A percentile compares a stretch with the other conserved stretches of the same genome.
Conservation (phyloP, 192 early-diverging fungal species). For the Entomortierella beljakovae region DNA sequence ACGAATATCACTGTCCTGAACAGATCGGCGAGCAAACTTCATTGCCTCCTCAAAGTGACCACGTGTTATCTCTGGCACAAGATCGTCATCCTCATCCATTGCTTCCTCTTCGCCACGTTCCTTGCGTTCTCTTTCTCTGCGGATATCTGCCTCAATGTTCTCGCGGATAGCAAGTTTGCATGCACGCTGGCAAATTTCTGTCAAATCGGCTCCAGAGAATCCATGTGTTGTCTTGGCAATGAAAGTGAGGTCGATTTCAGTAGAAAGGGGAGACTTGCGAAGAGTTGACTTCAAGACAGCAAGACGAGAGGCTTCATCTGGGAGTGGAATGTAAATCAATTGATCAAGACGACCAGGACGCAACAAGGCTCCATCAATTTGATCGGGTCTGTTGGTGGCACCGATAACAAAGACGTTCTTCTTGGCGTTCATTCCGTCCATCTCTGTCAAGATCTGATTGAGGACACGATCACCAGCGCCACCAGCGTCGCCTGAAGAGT, state of each 20-base stretch:
- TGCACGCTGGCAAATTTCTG: slow-evolving; percentile 98
- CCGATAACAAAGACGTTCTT: slow-evolving; percentile 99
- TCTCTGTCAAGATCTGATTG: slow-evolving; percentile 99
- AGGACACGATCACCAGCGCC: slow-evolving; percentile 98
- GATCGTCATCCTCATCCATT: slow-evolving; percentile 87
- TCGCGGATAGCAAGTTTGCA: slow-evolving; percentile 98
- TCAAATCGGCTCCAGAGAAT: slow-evolving; percentile 98
- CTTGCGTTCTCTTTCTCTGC: slow-evolving; percentile 76
- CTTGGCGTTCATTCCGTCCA: slow-evolving; percentile 99
- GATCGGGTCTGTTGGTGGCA: slow-evolving; percentile 98
- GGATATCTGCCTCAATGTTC: slow-evolving; percentile 91
- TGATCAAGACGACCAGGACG: slow-evolving; percentile 99
- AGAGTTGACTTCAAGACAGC: slow-evolving; percentile 88
- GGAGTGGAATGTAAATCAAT: slow-evolving; percentile 97
- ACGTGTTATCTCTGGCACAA: slow-evolving; percentile 90
- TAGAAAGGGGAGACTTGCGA: slow-evolving; percentile 92
- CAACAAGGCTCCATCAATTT: slow-evolving; percentile 96
- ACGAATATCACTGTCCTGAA: slow-evolving; percentile 96
- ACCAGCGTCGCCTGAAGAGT: slow-evolving; percentile 70
- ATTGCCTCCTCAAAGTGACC: slow-evolving; percentile 99
- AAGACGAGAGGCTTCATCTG: slow-evolving; percentile 89
- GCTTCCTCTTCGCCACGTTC: slow-evolving; percentile 81
- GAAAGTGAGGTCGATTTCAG: slow-evolving; percentile 81
- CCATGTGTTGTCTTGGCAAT: slow-evolving; percentile 95
- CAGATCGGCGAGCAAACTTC: slow-evolving; percentile 95